Evolutionary conservation across 495 filamentous ascomycete genomes (phyloP).

Genomic region (Hypoxylon subgilvum): DNA sequence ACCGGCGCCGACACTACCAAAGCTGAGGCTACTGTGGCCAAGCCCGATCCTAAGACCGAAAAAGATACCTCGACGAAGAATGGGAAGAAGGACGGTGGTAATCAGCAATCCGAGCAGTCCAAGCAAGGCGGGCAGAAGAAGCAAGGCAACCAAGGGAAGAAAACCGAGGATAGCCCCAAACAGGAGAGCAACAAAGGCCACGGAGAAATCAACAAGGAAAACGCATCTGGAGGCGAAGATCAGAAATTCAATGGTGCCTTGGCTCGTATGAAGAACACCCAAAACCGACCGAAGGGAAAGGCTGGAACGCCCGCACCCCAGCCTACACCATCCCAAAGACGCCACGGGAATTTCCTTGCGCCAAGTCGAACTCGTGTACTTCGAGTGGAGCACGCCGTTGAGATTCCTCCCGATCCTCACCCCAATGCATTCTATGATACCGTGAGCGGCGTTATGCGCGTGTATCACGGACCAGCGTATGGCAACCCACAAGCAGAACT

Average conservation of each 20-base stretch:
- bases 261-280: background rate
- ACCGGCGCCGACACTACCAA: constrained; percentile 4
- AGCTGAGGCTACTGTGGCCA: constrained; percentile 8
- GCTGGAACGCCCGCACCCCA: background rate
- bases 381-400: constrained; percentile 51
- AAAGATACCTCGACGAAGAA: constrained; percentile 20
- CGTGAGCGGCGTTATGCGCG: constrained; percentile 46
- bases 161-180: constrained; percentile 9
- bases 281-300: too few species aligned
- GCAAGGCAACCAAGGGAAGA: constrained; percentile 7
- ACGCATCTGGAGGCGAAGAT: too few species aligned
- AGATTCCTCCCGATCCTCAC: constrained; percentile 49
- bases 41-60: constrained; percentile 16
- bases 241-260: too few species aligned
- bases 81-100: constrained; percentile 10
- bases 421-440: constrained; percentile 60
- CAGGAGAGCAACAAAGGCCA: constrained; percentile 21
- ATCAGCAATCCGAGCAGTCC: background rate
- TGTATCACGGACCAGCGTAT: constrained; percentile 57
- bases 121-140: constrained; percentile 3
- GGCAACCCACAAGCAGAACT: constrained; percentile 48
- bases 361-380: constrained; percentile 47
- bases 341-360: constrained; percentile 42
- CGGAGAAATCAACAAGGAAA: background rate
- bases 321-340: constrained; percentile 1